Evolutionary conservation across 805 yeast genomes (phyloP), one percentile per base, ranked within the genome.

Genomic region (Maudiozyma serrabonitensis): DNA sequence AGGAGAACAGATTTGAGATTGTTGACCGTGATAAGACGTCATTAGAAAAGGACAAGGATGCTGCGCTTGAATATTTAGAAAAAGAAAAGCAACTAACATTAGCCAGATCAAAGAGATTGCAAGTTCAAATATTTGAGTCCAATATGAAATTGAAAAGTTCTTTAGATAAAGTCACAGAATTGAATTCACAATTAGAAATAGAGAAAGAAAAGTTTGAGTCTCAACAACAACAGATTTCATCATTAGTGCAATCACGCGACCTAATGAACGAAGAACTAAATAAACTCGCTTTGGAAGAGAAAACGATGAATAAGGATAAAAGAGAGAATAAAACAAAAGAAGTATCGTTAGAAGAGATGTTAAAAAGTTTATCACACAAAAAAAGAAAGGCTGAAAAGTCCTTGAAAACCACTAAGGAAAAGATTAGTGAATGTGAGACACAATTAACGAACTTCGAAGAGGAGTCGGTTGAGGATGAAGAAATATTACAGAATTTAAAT

Each of bases 261-360:
- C 67, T 55, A 55, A 60, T 58, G 4, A 46, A 50, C 13, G 42
- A 46, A 6, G 50, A 56, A 11, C 58, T 72, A 18, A 52, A 58
- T 46, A 50, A 43, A 9, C 53, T 65, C 41, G 71, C 61, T 38
- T 52, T 45, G 4, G 59, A 71, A n/a, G 65, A 69, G 48, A 60
- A 60, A 6, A 43, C 45, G 0, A 25, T 68, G 0, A 53, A 49
- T 2, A 46, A 55, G 3, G 54, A 66, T 23, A 66, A 71, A 15
- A 57, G 67, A 25, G 52, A 56, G 1, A 62, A 72, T 11, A 83
- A 81, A 54, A 76, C 80, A 47, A 78, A 76, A 16, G 78, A 74
- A 48, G 87, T 87, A 12, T 75, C 90, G 4, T 66, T 79, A 48
- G 90, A 87, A 55, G 97, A 91, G 66, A 84, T 81, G 64, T 68